Base-by-base conservation (phyloP, 768 basidiomycete genomes). In the Phaffia australis region DNA sequence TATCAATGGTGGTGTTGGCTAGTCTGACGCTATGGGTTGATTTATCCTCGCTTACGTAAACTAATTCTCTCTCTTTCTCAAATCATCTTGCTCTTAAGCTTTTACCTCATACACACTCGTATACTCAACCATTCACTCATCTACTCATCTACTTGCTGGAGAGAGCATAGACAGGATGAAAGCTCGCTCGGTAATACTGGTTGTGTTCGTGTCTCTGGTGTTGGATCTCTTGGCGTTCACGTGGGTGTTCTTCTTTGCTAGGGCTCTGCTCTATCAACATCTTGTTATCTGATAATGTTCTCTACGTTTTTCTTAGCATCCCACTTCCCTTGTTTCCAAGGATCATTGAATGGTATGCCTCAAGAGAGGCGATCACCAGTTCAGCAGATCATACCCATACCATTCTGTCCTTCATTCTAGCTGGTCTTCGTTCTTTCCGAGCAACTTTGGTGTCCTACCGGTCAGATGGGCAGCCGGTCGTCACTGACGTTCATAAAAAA, bases 171-270 rank as follows among this genome's bases (percentile, higher is more conserved):
- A 42, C 35, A 42, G 11, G 35, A 42, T 42, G 35, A 42, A 42
- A 42, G 35, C 35, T 42, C 29, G 32, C 1, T 25, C 25, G 0
- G 66, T 92, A 62, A 87, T 93, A 74, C 82, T 80, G 23, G 81
- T 92, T 66, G 89, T 97, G 55, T 97, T 99, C 77, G 73, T 90
- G 61, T 92, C 92, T 1, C 80, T 99, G 35, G 81, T 99, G 29
- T 81, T 97, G 51, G 94, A 99, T 76, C 83, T 99, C 27, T 81
- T 87, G 29, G 85, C 67, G 16, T 69, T 69, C 56, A 69, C 67
- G 85, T 81, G 71, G 71, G 82, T 77, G 25, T 29, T 65, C 30
- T 32, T 60, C 23, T 25, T 16, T 50, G 35, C 42, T n/a, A n/a
- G n/a, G n/a, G n/a, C n/a, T 0, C 60, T 46, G 27, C 25, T 29